Percentiles rank a stretch among this genome's conserved stretches.
Evolutionary conservation across 441 rosid genomes (phyloP).

Genomic region (Euphorbia schlechtendalii): DNA sequence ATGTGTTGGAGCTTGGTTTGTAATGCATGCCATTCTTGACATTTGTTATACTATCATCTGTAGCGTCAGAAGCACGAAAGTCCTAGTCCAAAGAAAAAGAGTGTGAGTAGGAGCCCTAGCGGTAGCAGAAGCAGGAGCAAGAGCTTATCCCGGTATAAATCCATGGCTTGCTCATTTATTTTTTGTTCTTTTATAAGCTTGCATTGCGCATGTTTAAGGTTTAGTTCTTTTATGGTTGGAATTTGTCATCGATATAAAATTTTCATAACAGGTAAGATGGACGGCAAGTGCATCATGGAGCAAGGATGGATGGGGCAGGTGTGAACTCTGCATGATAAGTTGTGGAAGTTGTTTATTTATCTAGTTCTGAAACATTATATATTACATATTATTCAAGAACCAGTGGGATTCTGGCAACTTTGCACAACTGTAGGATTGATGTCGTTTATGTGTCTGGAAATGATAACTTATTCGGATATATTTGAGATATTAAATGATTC

Average conservation of each 20-base stretch:
- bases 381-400: neutral
- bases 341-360: neutral
- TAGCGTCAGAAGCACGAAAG: constrained; percentile 50
- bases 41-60: constrained; percentile 17
- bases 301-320: too few species aligned
- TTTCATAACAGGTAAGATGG: constrained; percentile 25
- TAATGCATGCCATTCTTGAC: too few species aligned
- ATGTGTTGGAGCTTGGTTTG: too few species aligned
- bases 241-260: constrained; percentile 4
- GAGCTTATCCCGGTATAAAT: constrained; percentile 62
- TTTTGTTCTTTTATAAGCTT: neutral
- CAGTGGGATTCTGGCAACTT: constrained; percentile 3
- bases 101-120: constrained; percentile 61
- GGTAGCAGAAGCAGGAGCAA: constrained; percentile 76
- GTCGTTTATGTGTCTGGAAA: constrained; percentile 1
- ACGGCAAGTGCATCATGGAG: too few species aligned
- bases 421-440: too few species aligned
- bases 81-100: constrained; percentile 57
- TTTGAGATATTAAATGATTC: too few species aligned
- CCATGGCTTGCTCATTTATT: constrained; percentile 4
- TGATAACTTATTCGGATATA: neutral
- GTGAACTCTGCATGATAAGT: neutral
- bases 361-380: neutral
- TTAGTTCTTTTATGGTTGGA: too few species aligned
- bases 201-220: too few species aligned